phyloP scores from a whole-genome alignment of 1,284 basidiomycete species.

The Hortiboletus rubellus region DNA sequence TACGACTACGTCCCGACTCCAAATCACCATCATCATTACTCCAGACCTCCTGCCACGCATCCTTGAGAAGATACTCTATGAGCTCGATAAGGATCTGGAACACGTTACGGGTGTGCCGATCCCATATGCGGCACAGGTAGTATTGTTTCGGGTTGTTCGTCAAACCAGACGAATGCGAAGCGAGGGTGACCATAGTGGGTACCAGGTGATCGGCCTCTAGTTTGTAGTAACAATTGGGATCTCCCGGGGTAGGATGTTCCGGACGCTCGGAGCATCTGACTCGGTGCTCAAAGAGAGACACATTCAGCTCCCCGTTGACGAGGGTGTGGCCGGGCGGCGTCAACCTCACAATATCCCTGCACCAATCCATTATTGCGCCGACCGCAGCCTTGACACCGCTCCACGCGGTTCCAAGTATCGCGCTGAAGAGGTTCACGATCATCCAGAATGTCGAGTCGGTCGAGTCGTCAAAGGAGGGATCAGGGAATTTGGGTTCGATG shows the following conservation, averaged over 20 bases:
- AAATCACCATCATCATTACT: not conserved
- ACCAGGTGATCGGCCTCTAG: constrained; percentile 13
- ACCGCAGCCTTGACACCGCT: constrained; percentile 9
- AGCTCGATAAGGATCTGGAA: constrained; percentile 24
- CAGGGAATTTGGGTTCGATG: constrained; percentile 1
- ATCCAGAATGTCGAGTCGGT: constrained; percentile 11
- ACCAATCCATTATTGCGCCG: not conserved
- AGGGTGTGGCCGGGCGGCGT: constrained; percentile 21
- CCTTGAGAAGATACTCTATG: constrained; percentile 15
- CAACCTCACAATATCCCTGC: constrained; percentile 7
- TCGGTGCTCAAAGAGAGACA: constrained; percentile 25
- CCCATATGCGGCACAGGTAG: constrained; percentile 24
- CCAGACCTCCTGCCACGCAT: constrained; percentile 2
- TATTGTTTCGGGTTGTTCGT: constrained; percentile 11
- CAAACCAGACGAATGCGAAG: constrained; percentile 1
- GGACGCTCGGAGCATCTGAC: constrained; percentile 15
- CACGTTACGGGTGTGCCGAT: constrained; percentile 12
- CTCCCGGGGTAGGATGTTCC: not conserved
- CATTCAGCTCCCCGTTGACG: constrained; percentile 25
- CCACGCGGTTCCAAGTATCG: constrained; percentile 6
- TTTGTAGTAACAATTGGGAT: constrained; percentile 7
- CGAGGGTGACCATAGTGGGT: constrained; percentile 12
- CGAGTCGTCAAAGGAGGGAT: constrained; percentile 3
- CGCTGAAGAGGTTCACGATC: constrained; percentile 16
- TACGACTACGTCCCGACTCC: constrained; percentile 7